Base-by-base conservation (phyloP, 805 yeast genomes). In the Wickerhamiella slavikovae region DNA sequence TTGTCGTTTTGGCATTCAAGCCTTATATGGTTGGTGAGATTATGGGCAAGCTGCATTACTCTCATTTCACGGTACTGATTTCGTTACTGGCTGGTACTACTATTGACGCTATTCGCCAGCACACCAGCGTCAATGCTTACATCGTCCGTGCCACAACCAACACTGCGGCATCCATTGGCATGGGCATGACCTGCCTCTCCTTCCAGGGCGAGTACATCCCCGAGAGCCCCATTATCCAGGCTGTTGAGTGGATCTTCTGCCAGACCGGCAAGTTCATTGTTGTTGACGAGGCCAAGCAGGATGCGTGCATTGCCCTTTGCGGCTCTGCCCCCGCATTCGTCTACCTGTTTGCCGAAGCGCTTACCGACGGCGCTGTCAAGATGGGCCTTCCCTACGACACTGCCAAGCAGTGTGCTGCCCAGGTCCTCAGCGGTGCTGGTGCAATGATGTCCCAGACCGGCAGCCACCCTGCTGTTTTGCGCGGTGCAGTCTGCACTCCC, bases 321-420 rank as follows among this genome's bases (percentile, higher is more conserved):
- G 98, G 98, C 1, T 79, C 94, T 2, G 98, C 93, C 1, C 95
- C 96, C 1, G 98, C 98, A 0, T 89, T 85, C 50, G 76, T 79
- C 29, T 61, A 83, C 43, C 57, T 82, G 42, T 71, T 85, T 70
- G 62, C 85, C 62, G 96, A 89, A 57, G 72, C 93, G 0, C 55
- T 89, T 54, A 72, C 78, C 41, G 98, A 89, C 44, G 93, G 95
- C 36, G 98, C 93, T 10, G 74, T 89, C 30, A 66, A 78, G 49
- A 71, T 79, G 83, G 98, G 98, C 1, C 66, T 89, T 38, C 94
- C 94, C 15, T 74, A 68, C 45, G 72, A 71, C 25, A 71, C 72
- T 35, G 85, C 93, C 25, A 67, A 64, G 47, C 71, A 72, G 38
- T 73, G 91, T 42, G 95, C 96, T 8, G 77, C 92, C 17, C 85